Conservation (phyloP, 2,329 filamentous ascomycete species). For the Botryosphaeria agaves region DNA sequence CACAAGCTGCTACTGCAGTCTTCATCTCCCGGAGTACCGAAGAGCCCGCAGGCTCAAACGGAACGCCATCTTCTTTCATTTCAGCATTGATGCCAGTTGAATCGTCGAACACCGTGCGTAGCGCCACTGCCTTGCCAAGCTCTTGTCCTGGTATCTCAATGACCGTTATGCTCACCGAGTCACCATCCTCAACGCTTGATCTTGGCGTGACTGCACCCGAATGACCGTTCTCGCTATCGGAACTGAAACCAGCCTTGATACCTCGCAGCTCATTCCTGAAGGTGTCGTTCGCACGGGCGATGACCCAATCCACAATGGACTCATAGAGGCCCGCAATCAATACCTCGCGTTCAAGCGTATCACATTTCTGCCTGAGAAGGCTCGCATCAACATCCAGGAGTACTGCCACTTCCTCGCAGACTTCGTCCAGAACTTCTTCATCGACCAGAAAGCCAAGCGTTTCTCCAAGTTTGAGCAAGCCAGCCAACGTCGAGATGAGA, state of each 20-base stretch:
- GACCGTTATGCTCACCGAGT: slow-evolving; percentile 79
- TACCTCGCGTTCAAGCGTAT: slow-evolving; percentile 66
- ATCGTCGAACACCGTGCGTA: slow-evolving; percentile 88
- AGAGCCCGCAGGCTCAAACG: slow-evolving; percentile 54
- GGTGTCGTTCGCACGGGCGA: slow-evolving; percentile 70
- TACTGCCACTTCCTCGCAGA: slow-evolving; percentile 78
- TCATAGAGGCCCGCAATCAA: slow-evolving; percentile 83
- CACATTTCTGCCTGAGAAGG: slow-evolving; percentile 58
- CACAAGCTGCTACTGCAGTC: slow-evolving; percentile 58
- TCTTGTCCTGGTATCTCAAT: slow-evolving; percentile 68
- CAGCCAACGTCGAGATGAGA: slow-evolving; percentile 72
- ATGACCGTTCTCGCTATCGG: slow-evolving; percentile 37
- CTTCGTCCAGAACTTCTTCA: slow-evolving; percentile 64
- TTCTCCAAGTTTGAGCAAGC: slow-evolving; percentile 80
- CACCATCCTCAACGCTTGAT: slow-evolving; percentile 52
- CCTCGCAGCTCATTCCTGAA: slow-evolving; percentile 60
- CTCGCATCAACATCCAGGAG: slow-evolving; percentile 79
- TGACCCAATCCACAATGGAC: slow-evolving; percentile 85
- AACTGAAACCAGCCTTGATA: slow-evolving; percentile 48
- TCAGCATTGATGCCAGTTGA: slow-evolving; percentile 84
- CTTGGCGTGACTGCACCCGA: slow-evolving; percentile 44
- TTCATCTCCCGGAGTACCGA: slow-evolving; percentile 81
- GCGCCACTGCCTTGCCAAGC: slow-evolving; percentile 72
- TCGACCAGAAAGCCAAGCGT: slow-evolving; percentile 74
- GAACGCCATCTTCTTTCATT: slow-evolving; percentile 89